phyloP scores from a whole-genome alignment of 305 asterid species.

The Fraxinus greggii region DNA sequence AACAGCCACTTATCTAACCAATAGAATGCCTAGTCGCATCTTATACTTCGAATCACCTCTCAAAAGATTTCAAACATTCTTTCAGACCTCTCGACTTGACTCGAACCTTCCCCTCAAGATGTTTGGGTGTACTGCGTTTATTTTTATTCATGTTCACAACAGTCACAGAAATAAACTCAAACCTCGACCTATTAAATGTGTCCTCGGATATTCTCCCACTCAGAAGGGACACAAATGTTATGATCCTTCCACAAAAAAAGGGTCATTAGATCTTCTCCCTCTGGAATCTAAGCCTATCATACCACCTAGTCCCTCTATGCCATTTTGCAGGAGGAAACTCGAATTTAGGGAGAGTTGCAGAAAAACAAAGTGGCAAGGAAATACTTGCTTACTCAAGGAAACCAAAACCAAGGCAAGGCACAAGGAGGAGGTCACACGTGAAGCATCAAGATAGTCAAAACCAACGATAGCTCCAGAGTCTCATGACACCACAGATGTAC shows the following conservation, averaged over 20 bases:
- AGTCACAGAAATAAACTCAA: background rate
- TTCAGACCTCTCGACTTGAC: background rate
- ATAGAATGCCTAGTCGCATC: background rate
- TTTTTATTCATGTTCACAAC: background rate
- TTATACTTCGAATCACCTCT: background rate
- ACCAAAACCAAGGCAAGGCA: background rate
- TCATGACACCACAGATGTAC: background rate
- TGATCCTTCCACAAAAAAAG: background rate
- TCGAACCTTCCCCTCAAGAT: background rate
- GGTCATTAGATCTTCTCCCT: background rate
- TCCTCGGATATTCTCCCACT: background rate
- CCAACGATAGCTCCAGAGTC: background rate
- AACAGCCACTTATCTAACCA: background rate
- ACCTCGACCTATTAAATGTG: background rate
- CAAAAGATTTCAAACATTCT: background rate
- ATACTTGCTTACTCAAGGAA: background rate
- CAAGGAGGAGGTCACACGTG: too few relatives aligned
- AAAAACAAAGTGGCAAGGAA: background rate
- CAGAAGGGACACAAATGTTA: background rate
- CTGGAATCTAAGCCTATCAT: background rate
- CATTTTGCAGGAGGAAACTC: background rate
- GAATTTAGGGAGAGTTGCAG: background rate
- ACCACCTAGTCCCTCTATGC: background rate
- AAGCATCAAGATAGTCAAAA: background rate
- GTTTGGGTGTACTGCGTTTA: background rate